Conservation (phyloP, 371 early-diverging fungal species). For the Nematocida ausubeli region DNA sequence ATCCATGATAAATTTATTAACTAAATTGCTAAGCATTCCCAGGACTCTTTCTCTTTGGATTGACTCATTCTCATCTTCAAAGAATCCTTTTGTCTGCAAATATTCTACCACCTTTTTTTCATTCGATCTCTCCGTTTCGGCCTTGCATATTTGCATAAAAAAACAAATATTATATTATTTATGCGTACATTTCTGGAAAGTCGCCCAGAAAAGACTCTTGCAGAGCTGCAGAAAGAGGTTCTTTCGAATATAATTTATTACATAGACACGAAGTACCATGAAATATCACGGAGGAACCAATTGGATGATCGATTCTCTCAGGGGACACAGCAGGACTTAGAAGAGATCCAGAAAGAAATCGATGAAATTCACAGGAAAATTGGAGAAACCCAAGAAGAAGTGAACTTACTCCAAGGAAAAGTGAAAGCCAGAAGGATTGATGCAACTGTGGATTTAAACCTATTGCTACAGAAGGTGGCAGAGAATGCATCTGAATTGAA, state of each 20-base stretch:
- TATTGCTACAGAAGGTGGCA: slow-evolving; percentile 13
- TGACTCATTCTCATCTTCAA: slow-evolving; percentile 70
- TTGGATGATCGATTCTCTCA: neutral
- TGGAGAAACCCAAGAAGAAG: neutral
- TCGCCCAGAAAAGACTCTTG: neutral
- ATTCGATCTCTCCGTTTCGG: slow-evolving; percentile 18
- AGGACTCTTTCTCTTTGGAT: slow-evolving; percentile 70
- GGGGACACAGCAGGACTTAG: neutral
- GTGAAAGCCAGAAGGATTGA: neutral
- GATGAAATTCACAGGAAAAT: neutral
- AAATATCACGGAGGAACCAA: neutral
- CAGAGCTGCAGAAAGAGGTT: neutral
- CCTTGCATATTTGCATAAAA: slow-evolving; percentile 50
- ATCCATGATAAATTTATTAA: slow-evolving; percentile 63
- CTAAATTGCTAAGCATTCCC: slow-evolving; percentile 64
- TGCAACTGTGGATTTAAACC: slow-evolving; percentile 9
- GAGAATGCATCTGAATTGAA: neutral
- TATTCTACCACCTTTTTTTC: slow-evolving; percentile 56
- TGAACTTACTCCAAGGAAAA: slow-evolving; percentile 9
- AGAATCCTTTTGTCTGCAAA: slow-evolving; percentile 61
- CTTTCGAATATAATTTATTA: slow-evolving; percentile 29
- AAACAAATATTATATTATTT: slow-evolving; percentile 37
- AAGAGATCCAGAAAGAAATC: neutral
- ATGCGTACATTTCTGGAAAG: too few relatives aligned
- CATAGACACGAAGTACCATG: slow-evolving; percentile 19